Evolutionary conservation across 768 basidiomycete genomes (phyloP).

Genomic region (Tremella fuciformis): DNA sequence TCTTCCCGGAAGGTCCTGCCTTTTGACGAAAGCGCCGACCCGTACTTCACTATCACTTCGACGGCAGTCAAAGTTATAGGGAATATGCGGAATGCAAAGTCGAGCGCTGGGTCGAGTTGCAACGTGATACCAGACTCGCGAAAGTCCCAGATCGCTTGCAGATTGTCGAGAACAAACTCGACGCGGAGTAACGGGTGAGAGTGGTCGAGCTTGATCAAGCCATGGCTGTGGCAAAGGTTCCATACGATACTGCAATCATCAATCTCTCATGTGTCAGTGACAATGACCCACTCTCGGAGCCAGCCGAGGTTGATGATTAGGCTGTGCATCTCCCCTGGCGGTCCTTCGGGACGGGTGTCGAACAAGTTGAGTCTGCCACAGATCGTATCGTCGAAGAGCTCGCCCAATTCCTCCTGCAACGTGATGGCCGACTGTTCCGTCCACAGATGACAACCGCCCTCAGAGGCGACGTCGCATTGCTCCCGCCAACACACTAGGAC

Average conservation of each 20-base stretch:
- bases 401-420: neutral
- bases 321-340: neutral
- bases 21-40: neutral
- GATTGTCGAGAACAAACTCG: slow-evolving; percentile 1
- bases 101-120: neutral
- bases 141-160: slow-evolving; percentile 4
- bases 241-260: neutral
- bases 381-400: slow-evolving; percentile 3
- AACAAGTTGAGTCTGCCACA: slow-evolving; percentile 4
- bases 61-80: neutral
- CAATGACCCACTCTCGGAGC: slow-evolving; percentile 1
- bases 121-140: neutral
- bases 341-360: neutral
- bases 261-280: neutral
- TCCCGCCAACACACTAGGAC: neutral
- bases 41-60: neutral
- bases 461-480: neutral
- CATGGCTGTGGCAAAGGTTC: slow-evolving; percentile 1
- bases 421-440: neutral
- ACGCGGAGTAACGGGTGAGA: neutral
- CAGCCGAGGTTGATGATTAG: slow-evolving; percentile 3
- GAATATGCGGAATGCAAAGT: slow-evolving; percentile 1
- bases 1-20: neutral
- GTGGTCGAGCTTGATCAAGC: neutral
- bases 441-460: neutral